Evolutionary conservation across 2,329 filamentous ascomycete genomes (phyloP).

Genomic region (Colletotrichum brevisporum): DNA sequence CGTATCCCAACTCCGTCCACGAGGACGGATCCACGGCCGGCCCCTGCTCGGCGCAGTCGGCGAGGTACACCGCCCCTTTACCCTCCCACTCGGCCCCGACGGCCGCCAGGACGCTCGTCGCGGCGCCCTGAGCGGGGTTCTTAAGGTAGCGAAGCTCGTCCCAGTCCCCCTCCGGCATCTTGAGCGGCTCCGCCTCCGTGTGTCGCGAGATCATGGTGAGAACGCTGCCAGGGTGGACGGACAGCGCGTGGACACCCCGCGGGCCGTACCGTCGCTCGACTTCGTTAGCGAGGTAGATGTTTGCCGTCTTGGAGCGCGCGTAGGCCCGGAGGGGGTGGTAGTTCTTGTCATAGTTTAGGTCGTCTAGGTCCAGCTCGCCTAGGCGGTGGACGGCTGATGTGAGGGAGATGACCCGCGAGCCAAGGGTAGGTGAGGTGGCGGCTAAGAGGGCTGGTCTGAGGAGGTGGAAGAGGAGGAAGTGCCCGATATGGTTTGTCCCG

Average conservation of each 20-base stretch:
- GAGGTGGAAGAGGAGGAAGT: conserved; percentile 67
- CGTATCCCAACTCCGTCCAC: conserved; percentile 39
- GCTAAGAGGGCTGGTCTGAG: conserved; percentile 59
- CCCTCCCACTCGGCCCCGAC: conserved; percentile 56
- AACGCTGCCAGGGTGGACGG: conserved; percentile 59
- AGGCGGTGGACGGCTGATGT: conserved; percentile 58
- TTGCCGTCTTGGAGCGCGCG: conserved; percentile 64
- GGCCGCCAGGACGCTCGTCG: conserved; percentile 61
- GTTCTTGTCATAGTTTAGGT: conserved; percentile 44
- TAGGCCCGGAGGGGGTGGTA: conserved; percentile 57
- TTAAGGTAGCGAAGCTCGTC: not conserved
- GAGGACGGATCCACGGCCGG: conserved; percentile 19
- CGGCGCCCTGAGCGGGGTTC: conserved; percentile 59
- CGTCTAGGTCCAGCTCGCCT: conserved; percentile 50
- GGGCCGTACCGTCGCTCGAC: conserved; percentile 63
- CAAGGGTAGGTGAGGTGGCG: conserved; percentile 53
- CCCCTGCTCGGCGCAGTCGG: conserved; percentile 49
- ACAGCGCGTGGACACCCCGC: conserved; percentile 58
- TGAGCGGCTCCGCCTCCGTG: not conserved
- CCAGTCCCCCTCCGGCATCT: not conserved
- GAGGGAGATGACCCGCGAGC: conserved; percentile 62
- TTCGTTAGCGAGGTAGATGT: conserved; percentile 64
- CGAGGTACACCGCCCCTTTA: conserved; percentile 61
- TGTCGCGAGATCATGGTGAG: not conserved
- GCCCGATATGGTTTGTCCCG: conserved; percentile 65